Evolutionary conservation across 208 protist genomes (phyloP).

Genomic region (Phytomonas serpens): DNA sequence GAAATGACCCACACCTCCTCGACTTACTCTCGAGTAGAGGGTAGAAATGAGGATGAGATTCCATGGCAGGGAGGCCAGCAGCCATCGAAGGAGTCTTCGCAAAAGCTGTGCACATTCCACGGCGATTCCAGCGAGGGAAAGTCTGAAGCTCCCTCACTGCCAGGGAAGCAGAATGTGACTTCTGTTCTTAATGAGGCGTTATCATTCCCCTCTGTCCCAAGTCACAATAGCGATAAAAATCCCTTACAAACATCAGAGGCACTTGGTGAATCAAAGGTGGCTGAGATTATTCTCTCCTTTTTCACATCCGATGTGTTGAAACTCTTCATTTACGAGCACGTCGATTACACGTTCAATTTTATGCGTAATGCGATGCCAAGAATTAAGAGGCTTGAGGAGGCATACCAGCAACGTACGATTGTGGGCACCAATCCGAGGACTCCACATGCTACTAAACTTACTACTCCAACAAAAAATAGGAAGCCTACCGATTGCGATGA

Average conservation of each 20-base stretch:
- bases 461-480: neutral
- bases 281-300: slow-evolving; percentile 11
- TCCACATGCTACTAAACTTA: neutral
- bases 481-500: slow-evolving; percentile 13
- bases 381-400: slow-evolving; percentile 38
- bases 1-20: neutral
- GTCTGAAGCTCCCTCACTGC: neutral
- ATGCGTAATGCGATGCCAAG: slow-evolving; percentile 40
- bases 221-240: neutral
- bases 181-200: neutral
- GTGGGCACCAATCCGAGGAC: neutral
- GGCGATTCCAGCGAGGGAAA: neutral
- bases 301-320: slow-evolving; percentile 35
- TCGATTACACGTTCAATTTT: slow-evolving; percentile 73
- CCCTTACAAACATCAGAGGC: neutral
- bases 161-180: neutral
- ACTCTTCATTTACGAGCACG: slow-evolving; percentile 67
- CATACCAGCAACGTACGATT: slow-evolving; percentile 12
- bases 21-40: neutral
- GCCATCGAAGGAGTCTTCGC: neutral
- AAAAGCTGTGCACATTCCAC: neutral
- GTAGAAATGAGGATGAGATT: neutral
- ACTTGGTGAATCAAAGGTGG: neutral
- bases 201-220: neutral
- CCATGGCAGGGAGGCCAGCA: neutral